Evolutionary conservation across 176 grass and related monocot species (phyloP).

Genomic region (Otatea glauca): DNA sequence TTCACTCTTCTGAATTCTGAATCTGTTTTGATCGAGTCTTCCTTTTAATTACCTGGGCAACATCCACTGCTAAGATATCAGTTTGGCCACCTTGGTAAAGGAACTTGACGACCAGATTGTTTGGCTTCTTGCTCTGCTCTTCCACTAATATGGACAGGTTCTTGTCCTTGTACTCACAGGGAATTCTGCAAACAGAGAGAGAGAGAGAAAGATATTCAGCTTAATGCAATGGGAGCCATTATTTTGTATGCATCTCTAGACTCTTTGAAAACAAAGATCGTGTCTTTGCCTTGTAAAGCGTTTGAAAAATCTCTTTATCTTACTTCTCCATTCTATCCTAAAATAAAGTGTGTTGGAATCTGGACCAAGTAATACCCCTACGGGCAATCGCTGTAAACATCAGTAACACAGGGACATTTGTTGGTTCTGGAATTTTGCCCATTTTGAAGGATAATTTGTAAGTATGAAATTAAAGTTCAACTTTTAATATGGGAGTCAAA

Average conservation of each 20-base stretch:
- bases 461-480: background rate
- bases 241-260: constrained; percentile 37
- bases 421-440: background rate
- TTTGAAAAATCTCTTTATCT: background rate
- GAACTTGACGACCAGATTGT: constrained; percentile 62
- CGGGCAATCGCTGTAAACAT: background rate
- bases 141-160: constrained; percentile 75
- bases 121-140: constrained; percentile 54
- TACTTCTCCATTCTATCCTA: background rate
- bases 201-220: constrained; percentile 7
- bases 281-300: background rate
- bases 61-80: constrained; percentile 66
- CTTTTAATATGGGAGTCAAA: background rate
- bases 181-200: constrained; percentile 53
- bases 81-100: constrained; percentile 83
- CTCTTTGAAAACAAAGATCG: background rate
- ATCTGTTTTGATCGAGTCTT: constrained; percentile 22
- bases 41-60: constrained; percentile 56
- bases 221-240: background rate
- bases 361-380: background rate
- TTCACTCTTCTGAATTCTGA: constrained; percentile 14
- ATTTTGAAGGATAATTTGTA: background rate
- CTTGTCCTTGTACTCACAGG: constrained; percentile 64
- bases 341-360: background rate
- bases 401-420: background rate